Evolutionary conservation across 2,329 filamentous ascomycete species (phyloP).

Genomic region (Ciborinia camelliae): DNA sequence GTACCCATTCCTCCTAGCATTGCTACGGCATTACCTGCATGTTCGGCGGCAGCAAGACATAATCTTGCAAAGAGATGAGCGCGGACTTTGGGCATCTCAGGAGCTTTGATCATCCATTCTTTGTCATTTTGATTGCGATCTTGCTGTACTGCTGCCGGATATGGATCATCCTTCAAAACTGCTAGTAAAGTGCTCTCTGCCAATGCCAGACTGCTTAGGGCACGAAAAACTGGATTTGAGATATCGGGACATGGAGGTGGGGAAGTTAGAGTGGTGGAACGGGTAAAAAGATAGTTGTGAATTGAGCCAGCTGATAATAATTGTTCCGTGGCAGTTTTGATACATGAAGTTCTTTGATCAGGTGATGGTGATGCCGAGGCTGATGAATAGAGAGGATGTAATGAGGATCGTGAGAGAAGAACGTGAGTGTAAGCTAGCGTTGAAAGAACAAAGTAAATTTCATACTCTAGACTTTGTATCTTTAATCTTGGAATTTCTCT

Average conservation of each 20-base stretch:
- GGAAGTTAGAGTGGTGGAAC: constrained; percentile 46
- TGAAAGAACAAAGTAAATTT: constrained; percentile 74
- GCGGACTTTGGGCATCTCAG: constrained; percentile 82
- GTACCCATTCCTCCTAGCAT: constrained; percentile 45
- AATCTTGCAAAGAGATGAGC: constrained; percentile 84
- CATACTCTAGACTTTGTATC: constrained; percentile 73
- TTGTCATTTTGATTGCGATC: constrained; percentile 77
- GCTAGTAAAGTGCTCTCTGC: constrained; percentile 88
- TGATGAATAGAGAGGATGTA: constrained; percentile 70
- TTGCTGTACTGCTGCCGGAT: constrained; percentile 77
- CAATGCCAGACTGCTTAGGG: constrained; percentile 64
- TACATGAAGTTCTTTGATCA: constrained; percentile 65
- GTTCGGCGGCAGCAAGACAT: constrained; percentile 83
- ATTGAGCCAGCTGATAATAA: constrained; percentile 76
- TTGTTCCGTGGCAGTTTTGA: constrained; percentile 71
- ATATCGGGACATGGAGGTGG: constrained; percentile 51
- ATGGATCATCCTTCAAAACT: constrained; percentile 91
- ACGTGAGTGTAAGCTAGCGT: constrained; percentile 73
- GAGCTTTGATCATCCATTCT: constrained; percentile 95
- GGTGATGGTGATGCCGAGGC: constrained; percentile 56
- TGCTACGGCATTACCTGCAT: constrained; percentile 69
- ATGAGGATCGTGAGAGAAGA: constrained; percentile 65
- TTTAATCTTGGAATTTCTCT: constrained; percentile 65
- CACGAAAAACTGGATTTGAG: constrained; percentile 50
- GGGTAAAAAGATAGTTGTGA: constrained; percentile 66